Evolutionary conservation across 2,329 filamentous ascomycete species (phyloP).

Genomic region (Sporothrix euskadiensis): DNA sequence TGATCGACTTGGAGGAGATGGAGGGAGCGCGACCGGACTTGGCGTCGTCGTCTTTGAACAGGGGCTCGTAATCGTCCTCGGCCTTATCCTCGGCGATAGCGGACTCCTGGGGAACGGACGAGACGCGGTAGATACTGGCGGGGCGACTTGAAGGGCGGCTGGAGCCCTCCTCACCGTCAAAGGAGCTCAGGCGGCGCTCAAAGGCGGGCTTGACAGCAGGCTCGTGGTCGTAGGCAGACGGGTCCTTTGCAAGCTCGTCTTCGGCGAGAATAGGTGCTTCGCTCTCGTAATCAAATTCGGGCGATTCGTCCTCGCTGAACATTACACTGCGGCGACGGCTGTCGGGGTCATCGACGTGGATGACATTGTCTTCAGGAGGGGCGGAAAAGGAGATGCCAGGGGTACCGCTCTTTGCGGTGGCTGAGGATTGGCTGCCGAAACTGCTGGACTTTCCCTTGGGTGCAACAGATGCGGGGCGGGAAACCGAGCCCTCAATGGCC

Average conservation of each 20-base stretch:
- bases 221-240: slow-evolving; percentile 66
- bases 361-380: slow-evolving; percentile 51
- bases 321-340: slow-evolving; percentile 48
- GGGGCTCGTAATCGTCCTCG: slow-evolving; percentile 89
- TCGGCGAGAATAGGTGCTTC: slow-evolving; percentile 81
- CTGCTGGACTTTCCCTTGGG: slow-evolving; percentile 29
- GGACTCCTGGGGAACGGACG: slow-evolving; percentile 55
- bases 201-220: slow-evolving; percentile 79
- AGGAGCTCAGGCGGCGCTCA: slow-evolving; percentile 61
- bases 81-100: slow-evolving; percentile 70
- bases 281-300: slow-evolving; percentile 56
- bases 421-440: slow-evolving; percentile 31
- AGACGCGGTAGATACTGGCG: slow-evolving; percentile 62
- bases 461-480: slow-evolving; percentile 48
- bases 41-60: slow-evolving; percentile 76
- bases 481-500: slow-evolving; percentile 80
- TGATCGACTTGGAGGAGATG: slow-evolving; percentile 42
- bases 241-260: slow-evolving; percentile 79
- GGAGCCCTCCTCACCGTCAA: slow-evolving; percentile 57
- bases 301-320: slow-evolving; percentile 47
- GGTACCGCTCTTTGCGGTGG: slow-evolving; percentile 36
- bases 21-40: slow-evolving; percentile 43
- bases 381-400: slow-evolving; percentile 39
- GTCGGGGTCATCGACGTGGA: slow-evolving; percentile 73
- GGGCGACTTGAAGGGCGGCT: slow-evolving; percentile 49